phyloP scores from a whole-genome alignment of 495 filamentous ascomycete genomes.

The Hypomontagnella monticulosa region DNA sequence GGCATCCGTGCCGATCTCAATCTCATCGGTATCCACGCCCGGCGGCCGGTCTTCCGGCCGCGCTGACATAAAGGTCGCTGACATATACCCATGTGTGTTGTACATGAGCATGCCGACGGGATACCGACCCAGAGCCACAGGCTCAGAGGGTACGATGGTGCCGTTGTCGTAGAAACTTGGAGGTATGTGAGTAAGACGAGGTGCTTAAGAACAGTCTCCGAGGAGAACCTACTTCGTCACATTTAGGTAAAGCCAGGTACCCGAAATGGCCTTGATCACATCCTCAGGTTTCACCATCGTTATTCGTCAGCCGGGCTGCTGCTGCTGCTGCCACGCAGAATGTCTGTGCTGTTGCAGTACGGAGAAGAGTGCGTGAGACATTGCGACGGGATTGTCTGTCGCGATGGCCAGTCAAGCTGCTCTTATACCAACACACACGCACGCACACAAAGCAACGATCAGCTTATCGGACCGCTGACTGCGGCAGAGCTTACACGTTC shows the following conservation, averaged over 20 bases:
- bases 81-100: constrained; percentile 20
- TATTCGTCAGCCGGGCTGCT: not conserved
- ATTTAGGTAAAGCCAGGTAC: constrained; percentile 37
- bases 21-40: constrained; percentile 4
- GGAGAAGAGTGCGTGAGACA: not conserved
- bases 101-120: constrained; percentile 32
- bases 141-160: constrained; percentile 15
- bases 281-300: constrained; percentile 30
- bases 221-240: constrained; percentile 25
- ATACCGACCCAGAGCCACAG: constrained; percentile 7
- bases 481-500: not conserved
- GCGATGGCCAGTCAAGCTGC: not conserved
- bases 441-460: too few species aligned
- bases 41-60: constrained; percentile 26
- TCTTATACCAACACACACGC: constrained; percentile 14
- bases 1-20: constrained; percentile 16
- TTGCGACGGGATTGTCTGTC: not conserved
- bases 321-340: not conserved
- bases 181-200: not conserved
- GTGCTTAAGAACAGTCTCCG: not conserved
- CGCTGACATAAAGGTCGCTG: constrained; percentile 35
- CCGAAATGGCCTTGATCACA: constrained; percentile 36
- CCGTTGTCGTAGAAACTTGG: constrained; percentile 30
- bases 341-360: not conserved
- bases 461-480: not conserved